A percentile compares a stretch with the other conserved stretches of the same genome.
These are phyloP conservation scores for Polytrichum formosum DNA, from an alignment of 225 moss, liverwort and hornwort species.

Conservation along the genomic window DNA sequence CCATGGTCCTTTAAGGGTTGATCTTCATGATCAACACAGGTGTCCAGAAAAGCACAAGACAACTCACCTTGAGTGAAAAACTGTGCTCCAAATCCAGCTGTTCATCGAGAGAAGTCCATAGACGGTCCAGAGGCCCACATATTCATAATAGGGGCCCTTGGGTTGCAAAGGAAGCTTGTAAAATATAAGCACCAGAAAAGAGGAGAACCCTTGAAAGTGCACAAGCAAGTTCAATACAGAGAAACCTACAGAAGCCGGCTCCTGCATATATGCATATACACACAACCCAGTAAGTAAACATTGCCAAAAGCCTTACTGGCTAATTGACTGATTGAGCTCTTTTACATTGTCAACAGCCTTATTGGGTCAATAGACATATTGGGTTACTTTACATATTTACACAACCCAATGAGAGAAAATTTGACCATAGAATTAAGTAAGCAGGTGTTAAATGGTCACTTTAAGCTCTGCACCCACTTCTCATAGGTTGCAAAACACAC, in stretches of 20 bases:
- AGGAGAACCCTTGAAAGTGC: constrained; percentile 80
- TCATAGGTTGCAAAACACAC: too few species aligned
- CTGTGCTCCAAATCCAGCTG: constrained; percentile 94
- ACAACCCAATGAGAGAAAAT: too few species aligned
- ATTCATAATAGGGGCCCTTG: constrained; percentile 82
- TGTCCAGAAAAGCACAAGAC: not conserved
- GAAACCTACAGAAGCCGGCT: constrained; percentile 93
- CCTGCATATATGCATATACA: constrained; percentile 33
- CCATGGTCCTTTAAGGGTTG: too few species aligned
- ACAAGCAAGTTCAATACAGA: constrained; percentile 84
- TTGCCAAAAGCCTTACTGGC: not conserved
- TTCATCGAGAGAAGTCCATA: constrained; percentile 86
- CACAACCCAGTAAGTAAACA: not conserved
- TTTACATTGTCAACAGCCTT: too few species aligned
- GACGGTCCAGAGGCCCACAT: constrained; percentile 73
- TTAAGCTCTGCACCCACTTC: too few species aligned
- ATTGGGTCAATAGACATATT: too few species aligned
- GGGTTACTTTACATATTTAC: too few species aligned
- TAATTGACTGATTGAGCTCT: too few species aligned
- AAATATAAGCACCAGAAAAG: constrained; percentile 69
- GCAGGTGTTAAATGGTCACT: too few species aligned
- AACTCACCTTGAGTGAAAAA: constrained; percentile 87
- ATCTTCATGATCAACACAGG: not conserved
- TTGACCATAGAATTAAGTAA: too few species aligned
- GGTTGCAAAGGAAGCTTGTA: constrained; percentile 76